Percentiles rank a stretch among this genome's conserved stretches.
Evolutionary conservation across 805 yeast genomes (phyloP).

Genomic region (Sugiyamaella americana): DNA sequence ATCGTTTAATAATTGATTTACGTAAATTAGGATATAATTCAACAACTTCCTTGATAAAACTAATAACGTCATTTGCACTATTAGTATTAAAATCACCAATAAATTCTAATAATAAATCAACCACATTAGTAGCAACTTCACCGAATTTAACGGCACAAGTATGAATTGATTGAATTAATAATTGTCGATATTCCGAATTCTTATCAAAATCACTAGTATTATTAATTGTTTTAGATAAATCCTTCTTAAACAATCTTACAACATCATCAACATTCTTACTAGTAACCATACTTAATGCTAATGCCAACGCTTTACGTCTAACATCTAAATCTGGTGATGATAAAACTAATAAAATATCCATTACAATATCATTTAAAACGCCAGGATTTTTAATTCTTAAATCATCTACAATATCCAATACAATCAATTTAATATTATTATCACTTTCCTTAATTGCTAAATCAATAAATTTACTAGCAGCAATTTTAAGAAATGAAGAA

Average conservation of each 20-base stretch:
- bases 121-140: slow-evolving; percentile 88
- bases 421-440: slow-evolving; percentile 88
- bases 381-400: slow-evolving; percentile 74
- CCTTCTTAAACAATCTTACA: slow-evolving; percentile 85
- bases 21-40: slow-evolving; percentile 85
- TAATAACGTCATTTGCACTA: slow-evolving; percentile 82
- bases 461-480: slow-evolving; percentile 82
- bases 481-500: slow-evolving; percentile 62
- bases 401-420: slow-evolving; percentile 76
- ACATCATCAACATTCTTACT: slow-evolving; percentile 92
- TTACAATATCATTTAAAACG: slow-evolving; percentile 68
- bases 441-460: slow-evolving; percentile 91
- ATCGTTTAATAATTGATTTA: slow-evolving; percentile 52
- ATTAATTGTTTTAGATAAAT: slow-evolving; percentile 66
- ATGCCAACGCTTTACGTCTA: slow-evolving; percentile 77
- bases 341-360: slow-evolving; percentile 81
- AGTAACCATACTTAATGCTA: slow-evolving; percentile 73
- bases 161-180: slow-evolving; percentile 82
- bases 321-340: slow-evolving; percentile 89
- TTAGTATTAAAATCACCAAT: slow-evolving; percentile 75
- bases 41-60: slow-evolving; percentile 90
- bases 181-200: slow-evolving; percentile 78
- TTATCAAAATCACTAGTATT: slow-evolving; percentile 62
- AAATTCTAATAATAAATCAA: slow-evolving; percentile 79
- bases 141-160: slow-evolving; percentile 80